phyloP scores from a whole-genome alignment of 179 eudicot species.

The Beta macrorhiza region DNA sequence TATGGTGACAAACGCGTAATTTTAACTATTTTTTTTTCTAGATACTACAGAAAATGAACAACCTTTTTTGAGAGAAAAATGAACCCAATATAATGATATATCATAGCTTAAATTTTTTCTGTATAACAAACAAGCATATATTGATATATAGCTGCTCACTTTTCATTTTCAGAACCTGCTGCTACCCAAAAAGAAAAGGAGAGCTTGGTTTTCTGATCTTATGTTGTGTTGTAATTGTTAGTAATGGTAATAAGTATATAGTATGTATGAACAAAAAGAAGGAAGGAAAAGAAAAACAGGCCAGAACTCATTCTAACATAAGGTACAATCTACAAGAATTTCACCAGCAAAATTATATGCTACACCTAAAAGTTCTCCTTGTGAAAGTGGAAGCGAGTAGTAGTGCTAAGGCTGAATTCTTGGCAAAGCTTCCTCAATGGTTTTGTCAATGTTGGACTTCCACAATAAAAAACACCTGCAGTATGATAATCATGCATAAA shows the following conservation, averaged over 20 bases:
- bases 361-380: conserved; percentile 73
- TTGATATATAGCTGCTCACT: not conserved
- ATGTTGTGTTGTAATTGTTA: conserved; percentile 4
- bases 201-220: conserved; percentile 7
- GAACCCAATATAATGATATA: not conserved
- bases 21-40: not conserved
- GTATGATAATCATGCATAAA: not conserved
- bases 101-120: not conserved
- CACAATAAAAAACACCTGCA: conserved; percentile 98
- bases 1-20: not conserved
- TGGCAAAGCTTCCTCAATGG: conserved; percentile 67
- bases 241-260: not conserved
- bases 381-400: conserved; percentile 84
- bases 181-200: not conserved
- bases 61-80: not conserved
- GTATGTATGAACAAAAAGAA: conserved; percentile 21
- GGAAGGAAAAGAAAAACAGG: not conserved
- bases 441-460: conserved; percentile 65
- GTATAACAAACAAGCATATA: conserved; percentile 4
- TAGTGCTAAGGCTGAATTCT: conserved; percentile 62
- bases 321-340: conserved; percentile 28
- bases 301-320: conserved; percentile 12
- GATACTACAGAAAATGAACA: not conserved
- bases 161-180: conserved; percentile 17
- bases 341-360: conserved; percentile 12